These are phyloP conservation scores for Entomophthora muscae DNA, from an alignment of 371 early-diverging fungal species.

Conservation along the genomic window DNA sequence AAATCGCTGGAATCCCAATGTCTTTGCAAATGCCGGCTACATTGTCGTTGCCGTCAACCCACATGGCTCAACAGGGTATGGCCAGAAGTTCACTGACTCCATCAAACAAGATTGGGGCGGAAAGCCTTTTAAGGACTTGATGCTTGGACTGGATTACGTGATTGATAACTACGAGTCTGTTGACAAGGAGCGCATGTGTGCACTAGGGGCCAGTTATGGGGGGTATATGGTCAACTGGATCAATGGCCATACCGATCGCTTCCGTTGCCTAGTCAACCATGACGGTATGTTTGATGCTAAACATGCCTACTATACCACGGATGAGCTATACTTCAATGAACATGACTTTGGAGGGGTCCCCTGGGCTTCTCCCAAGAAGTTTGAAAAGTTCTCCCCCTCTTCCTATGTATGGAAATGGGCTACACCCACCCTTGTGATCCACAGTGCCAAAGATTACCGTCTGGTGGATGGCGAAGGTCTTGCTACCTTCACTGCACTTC, in stretches of 20 bases:
- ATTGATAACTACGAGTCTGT: conserved; percentile 34
- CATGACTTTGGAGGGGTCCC: conserved; percentile 60
- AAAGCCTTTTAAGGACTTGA: conserved; percentile 50
- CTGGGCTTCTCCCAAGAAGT: conserved; percentile 23
- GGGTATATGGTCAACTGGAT: conserved; percentile 67
- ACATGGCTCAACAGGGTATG: conserved; percentile 70
- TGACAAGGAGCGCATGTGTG: conserved; percentile 38
- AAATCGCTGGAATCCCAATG: conserved; percentile 34
- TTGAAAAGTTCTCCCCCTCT: conserved; percentile 52
- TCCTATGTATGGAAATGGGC: conserved; percentile 53
- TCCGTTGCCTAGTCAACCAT: conserved; percentile 61
- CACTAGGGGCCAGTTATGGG: conserved; percentile 66
- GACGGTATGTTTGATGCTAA: conserved; percentile 62
- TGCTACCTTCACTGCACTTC: conserved; percentile 59
- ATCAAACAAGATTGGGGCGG: conserved; percentile 64
- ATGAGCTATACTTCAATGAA: conserved; percentile 69
- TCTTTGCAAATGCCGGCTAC: conserved; percentile 57
- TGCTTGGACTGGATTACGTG: conserved; percentile 49
- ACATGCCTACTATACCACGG: conserved; percentile 48
- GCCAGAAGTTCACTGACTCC: conserved; percentile 51
- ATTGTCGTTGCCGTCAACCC: conserved; percentile 58
- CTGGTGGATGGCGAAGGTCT: conserved; percentile 49
- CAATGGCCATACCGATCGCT: conserved; percentile 44
- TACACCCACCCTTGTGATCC: conserved; percentile 65
- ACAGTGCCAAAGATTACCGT: conserved; percentile 46